These are phyloP conservation scores for Irpex rosettiformis DNA, from an alignment of 1,284 basidiomycete genomes.

Conservation along the genomic window DNA sequence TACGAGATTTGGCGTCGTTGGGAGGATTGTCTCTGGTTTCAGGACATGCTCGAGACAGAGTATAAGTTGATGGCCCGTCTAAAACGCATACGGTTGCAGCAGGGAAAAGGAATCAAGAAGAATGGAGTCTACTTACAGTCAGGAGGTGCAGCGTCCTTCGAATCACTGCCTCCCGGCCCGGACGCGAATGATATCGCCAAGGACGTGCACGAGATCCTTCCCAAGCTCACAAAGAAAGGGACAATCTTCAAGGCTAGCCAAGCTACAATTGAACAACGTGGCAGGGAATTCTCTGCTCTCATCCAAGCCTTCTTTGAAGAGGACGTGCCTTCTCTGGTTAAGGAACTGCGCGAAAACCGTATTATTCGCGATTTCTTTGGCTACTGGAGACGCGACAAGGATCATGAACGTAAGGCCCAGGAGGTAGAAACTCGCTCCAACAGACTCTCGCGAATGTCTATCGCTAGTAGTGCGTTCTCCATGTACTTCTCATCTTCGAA, in stretches of 20 bases:
- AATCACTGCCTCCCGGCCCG: constrained; percentile 80
- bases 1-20: constrained; percentile 76
- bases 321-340: constrained; percentile 59
- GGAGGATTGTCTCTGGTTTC: constrained; percentile 77
- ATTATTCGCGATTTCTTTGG: constrained; percentile 72
- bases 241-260: constrained; percentile 68
- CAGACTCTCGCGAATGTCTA: constrained; percentile 23
- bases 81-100: constrained; percentile 58
- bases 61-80: constrained; percentile 58
- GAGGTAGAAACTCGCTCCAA: constrained; percentile 4
- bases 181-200: constrained; percentile 64
- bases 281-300: constrained; percentile 53
- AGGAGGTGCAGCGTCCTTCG: constrained; percentile 74
- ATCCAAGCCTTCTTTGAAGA: constrained; percentile 54
- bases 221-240: constrained; percentile 65
- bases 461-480: constrained; percentile 45
- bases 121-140: constrained; percentile 64
- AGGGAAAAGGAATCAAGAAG: constrained; percentile 74
- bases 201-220: constrained; percentile 62
- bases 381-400: constrained; percentile 68
- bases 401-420: constrained; percentile 43
- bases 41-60: constrained; percentile 62
- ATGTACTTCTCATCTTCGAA: constrained; percentile 50
- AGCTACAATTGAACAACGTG: constrained; percentile 60
- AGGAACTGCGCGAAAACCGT: constrained; percentile 57